These are phyloP conservation scores for Haplosporangium gracile DNA, from an alignment of 192 early-diverging fungal species.

Conservation along the genomic window DNA sequence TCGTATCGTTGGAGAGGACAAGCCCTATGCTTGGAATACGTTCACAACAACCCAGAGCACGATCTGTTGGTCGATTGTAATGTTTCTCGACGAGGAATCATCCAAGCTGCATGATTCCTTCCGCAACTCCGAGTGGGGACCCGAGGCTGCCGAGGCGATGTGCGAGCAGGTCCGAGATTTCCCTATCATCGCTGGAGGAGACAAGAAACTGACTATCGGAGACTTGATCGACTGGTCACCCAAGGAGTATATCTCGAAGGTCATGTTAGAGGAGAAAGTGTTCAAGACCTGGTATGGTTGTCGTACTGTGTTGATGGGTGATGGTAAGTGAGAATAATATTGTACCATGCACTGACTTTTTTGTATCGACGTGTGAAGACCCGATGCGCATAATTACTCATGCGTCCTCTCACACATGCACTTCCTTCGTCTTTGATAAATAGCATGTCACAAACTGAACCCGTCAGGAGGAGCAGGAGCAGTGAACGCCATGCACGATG, in stretches of 20 bases:
- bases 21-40: constrained; percentile 6
- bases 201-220: background rate
- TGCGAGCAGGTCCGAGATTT: constrained; percentile 24
- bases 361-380: background rate
- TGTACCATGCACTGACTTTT: background rate
- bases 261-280: constrained; percentile 31
- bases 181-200: background rate
- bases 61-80: constrained; percentile 5
- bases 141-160: constrained; percentile 28
- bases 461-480: constrained; percentile 4
- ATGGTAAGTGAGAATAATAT: constrained; percentile 1
- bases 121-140: constrained; percentile 29
- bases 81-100: background rate
- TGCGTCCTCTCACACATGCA: background rate
- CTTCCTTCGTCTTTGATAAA: background rate
- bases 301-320: constrained; percentile 6
- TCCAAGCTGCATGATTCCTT: constrained; percentile 15
- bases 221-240: constrained; percentile 14
- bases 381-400: too few species aligned
- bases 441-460: constrained; percentile 14
- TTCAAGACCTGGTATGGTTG: constrained; percentile 15
- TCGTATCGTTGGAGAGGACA: background rate
- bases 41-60: constrained; percentile 13
- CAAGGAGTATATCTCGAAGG: constrained; percentile 24
- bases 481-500: constrained; percentile 17